Conservation (phyloP, 2,329 filamentous ascomycete genomes). For the Epichloe scottii region DNA sequence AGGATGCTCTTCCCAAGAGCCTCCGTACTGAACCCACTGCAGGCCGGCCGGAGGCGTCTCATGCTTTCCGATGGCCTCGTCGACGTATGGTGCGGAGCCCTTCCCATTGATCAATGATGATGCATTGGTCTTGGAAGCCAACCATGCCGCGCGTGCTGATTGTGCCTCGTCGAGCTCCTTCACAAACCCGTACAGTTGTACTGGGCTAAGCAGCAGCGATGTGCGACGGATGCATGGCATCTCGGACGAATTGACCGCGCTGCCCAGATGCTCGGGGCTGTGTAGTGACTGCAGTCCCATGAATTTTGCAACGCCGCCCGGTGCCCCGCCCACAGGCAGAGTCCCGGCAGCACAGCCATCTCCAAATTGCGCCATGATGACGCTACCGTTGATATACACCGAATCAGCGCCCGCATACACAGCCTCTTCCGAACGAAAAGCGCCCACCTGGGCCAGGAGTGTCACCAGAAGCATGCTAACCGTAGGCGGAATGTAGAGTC, state of each 20-base stretch:
- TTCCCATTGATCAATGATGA: not conserved
- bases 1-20: conserved; percentile 29
- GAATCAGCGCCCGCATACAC: conserved; percentile 27
- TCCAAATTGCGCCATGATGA: not conserved
- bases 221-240: not conserved
- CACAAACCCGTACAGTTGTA: not conserved
- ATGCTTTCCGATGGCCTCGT: conserved; percentile 1
- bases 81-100: no score
- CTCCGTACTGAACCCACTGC: conserved; percentile 25
- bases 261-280: not conserved
- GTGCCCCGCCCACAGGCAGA: not conserved
- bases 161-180: not conserved
- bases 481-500: conserved; percentile 27
- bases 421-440: conserved; percentile 21
- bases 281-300: not conserved
- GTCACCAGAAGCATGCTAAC: conserved; percentile 28
- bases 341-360: not conserved
- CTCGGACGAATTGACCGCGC: not conserved
- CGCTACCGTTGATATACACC: conserved; percentile 21
- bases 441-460: conserved; percentile 24
- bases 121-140: not conserved
- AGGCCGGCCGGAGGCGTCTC: conserved; percentile 9
- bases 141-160: not conserved
- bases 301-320: not conserved
- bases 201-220: not conserved